phyloP scores from a whole-genome alignment of 2,329 filamentous ascomycete genomes.

The Phoma sp. region DNA sequence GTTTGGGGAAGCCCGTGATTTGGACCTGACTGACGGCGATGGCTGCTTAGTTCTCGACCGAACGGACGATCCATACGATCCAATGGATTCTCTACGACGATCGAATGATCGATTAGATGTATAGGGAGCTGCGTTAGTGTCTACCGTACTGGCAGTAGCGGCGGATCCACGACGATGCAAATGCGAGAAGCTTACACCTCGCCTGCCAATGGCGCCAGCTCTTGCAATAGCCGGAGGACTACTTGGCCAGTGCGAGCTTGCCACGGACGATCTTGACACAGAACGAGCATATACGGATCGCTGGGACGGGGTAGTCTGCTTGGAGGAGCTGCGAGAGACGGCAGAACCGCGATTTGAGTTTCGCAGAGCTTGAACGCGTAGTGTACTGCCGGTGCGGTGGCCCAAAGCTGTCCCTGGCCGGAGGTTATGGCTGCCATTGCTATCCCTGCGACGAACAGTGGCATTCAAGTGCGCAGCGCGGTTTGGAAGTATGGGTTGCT shows the following conservation, averaged over 20 bases:
- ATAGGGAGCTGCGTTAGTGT: constrained; percentile 33
- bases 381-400: constrained; percentile 50
- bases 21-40: constrained; percentile 39
- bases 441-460: constrained; percentile 65
- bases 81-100: constrained; percentile 27
- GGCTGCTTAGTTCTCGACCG: constrained; percentile 25
- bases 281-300: constrained; percentile 30
- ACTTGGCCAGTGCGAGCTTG: constrained; percentile 55
- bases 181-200: constrained; percentile 69
- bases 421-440: constrained; percentile 40
- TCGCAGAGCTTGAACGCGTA: constrained; percentile 50
- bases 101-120: constrained; percentile 40
- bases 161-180: constrained; percentile 53
- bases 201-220: constrained; percentile 61
- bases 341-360: constrained; percentile 40
- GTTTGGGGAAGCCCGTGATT: constrained; percentile 32
- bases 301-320: constrained; percentile 39
- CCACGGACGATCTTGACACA: constrained; percentile 51
- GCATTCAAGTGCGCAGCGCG: constrained; percentile 68
- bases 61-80: constrained; percentile 31
- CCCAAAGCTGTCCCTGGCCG: constrained; percentile 46
- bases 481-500: constrained; percentile 55
- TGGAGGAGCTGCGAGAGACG: constrained; percentile 41
- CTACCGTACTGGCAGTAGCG: constrained; percentile 47
- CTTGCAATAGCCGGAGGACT: constrained; percentile 55